Percentiles rank a stretch among this genome's conserved stretches.
Conservation (phyloP, 2,329 filamentous ascomycete genomes). For the Cercospora sp. region DNA sequence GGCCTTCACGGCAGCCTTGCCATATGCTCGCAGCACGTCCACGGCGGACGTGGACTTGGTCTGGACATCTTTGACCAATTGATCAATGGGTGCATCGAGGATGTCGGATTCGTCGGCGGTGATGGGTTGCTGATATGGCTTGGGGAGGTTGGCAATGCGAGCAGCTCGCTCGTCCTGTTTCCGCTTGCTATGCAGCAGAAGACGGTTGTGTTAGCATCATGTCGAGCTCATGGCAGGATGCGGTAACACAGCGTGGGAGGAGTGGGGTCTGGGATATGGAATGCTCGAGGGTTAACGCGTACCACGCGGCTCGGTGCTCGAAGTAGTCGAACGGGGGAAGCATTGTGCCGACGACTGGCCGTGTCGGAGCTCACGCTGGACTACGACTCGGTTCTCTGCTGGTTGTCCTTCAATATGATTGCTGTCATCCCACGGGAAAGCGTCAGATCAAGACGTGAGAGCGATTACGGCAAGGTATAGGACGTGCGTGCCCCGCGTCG, state of each 20-base stretch:
- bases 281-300: conserved; percentile 36
- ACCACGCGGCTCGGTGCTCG: conserved; percentile 72
- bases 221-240: neutral
- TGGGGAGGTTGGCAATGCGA: conserved; percentile 67
- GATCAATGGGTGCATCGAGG: conserved; percentile 71
- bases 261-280: conserved; percentile 15
- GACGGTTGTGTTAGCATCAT: conserved; percentile 2
- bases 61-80: conserved; percentile 77
- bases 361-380: neutral
- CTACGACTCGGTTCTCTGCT: neutral
- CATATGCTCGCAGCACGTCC: conserved; percentile 80
- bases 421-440: neutral
- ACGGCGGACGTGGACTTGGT: conserved; percentile 64
- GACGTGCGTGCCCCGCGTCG: neutral
- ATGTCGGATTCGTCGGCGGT: conserved; percentile 65
- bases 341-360: conserved; percentile 28
- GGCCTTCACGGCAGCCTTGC: conserved; percentile 79
- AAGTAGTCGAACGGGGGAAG: conserved; percentile 62
- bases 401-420: neutral
- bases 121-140: conserved; percentile 66
- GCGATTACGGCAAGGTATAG: neutral
- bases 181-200: conserved; percentile 57
- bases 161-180: conserved; percentile 76
- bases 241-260: conserved; percentile 22
- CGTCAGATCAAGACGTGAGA: neutral